Evolutionary conservation across 2,329 filamentous ascomycete species (phyloP), one percentile per base, ranked within the genome.

Genomic region (Colletotrichum godetiae): DNA sequence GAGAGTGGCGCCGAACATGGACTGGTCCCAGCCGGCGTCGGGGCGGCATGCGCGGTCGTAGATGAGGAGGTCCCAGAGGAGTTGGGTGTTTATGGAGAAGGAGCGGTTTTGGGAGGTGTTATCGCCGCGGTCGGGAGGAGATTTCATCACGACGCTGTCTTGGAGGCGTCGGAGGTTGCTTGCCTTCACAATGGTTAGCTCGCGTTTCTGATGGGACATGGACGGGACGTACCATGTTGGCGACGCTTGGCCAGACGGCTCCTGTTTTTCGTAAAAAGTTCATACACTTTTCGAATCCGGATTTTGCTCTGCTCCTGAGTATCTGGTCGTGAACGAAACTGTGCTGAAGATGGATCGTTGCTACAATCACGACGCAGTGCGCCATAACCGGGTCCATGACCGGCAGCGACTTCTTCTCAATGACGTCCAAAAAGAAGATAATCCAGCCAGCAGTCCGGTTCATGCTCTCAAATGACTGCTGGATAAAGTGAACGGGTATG

Each of bases 401-500:
- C 60, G 83, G 78, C 67, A 88, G 87, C 0, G 78, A 78, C 63
- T 80, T 78, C 66, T 76, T 86, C 84, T 75, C 85, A 81, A 78
- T 83, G 80, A 70, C 85, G 59, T 87, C 84, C 58, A 89, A 83
- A 61, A 88, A 86, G 76, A 88, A 86, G 4, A 88, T 82, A 31
- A 89, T 87, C 88, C 88, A 89, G 0, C 84, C 85, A 0, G 86
- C 86, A 73, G 89, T 87, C 0, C 84, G 85, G 0, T 84, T 84
- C 33, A 88, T 87, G 31, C 87, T 80, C 67, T 89, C 87, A 13
- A 86, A 86, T 0, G 86, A 88, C 74, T 88, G 86, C 60, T 88
- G 87, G 1, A 89, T 82, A 24, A 89, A 89, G 1, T 88, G 86
- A 63, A 89, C 86, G 0, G 88, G 88, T 53, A 89, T 87, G 3